Percentiles rank a stretch among this genome's conserved stretches.
phyloP scores from a whole-genome alignment of 768 basidiomycete species.

The Podaxis sp. region DNA sequence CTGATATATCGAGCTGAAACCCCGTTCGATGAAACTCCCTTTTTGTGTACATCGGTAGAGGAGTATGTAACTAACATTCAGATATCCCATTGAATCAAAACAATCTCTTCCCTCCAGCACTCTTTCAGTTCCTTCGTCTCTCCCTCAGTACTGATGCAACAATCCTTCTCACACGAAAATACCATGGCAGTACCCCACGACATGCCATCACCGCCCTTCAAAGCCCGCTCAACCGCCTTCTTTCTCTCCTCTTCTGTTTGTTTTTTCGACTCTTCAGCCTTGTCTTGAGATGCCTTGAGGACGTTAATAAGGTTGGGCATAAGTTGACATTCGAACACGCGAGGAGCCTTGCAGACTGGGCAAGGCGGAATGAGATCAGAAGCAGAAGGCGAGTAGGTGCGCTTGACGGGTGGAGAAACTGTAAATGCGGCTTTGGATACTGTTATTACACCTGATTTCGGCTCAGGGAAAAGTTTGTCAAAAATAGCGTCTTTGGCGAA shows the following conservation, averaged over 20 bases:
- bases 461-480: conserved; percentile 67
- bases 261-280: conserved; percentile 28
- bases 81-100: conserved; percentile 77
- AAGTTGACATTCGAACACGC: conserved; percentile 90
- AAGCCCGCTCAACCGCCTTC: conserved; percentile 51
- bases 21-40: background rate
- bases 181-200: conserved; percentile 94
- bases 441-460: conserved; percentile 42
- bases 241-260: conserved; percentile 69
- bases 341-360: conserved; percentile 57
- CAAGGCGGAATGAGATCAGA: conserved; percentile 52
- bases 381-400: conserved; percentile 51
- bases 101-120: conserved; percentile 73
- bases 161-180: conserved; percentile 85
- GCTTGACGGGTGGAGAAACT: conserved; percentile 45
- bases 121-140: conserved; percentile 38
- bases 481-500: conserved; percentile 80
- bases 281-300: conserved; percentile 34
- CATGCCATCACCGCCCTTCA: conserved; percentile 68
- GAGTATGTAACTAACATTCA: conserved; percentile 20
- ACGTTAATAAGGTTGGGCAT: conserved; percentile 93
- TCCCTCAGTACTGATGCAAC: conserved; percentile 44
- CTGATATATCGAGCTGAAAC: background rate
- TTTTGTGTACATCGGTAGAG: background rate
- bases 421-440: conserved; percentile 63